Base-by-base conservation (phyloP, 2,329 filamentous ascomycete genomes). In the Geosmithia putterillii region DNA sequence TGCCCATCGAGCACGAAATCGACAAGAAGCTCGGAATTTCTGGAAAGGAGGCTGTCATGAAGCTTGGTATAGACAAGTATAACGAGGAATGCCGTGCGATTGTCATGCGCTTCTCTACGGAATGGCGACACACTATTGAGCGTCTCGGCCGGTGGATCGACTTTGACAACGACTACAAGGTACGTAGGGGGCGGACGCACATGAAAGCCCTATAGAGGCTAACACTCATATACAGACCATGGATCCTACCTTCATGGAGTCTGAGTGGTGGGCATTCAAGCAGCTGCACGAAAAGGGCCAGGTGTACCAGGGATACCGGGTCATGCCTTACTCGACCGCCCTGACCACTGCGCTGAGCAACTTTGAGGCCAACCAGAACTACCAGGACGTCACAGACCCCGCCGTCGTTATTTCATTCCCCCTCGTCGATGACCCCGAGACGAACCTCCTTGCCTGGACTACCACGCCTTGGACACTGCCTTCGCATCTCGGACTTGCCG, bases 91-190 rank as follows among this genome's bases (percentile, higher is more conserved):
- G 90, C 62, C 77, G 83, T 48, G 80, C 86, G 48, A 95, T 95
- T 60, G 90, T 95, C 52, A 94, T 95, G 86, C 78, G 85, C 55
- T 95, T 84, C 59, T 79, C 87, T 10, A 63, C 72, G 15, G 90
- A 95, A 61, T 96, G 90, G 90, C 78, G 87, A 54, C 68, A 79
- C 49, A 94, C 87, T 21, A 84, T 95, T 54, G 87, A 94, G 57
- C 74, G 90, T 48, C 66, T 96, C 36, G 90, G 90, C 45, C 82
- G 90, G 45, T 96, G 90, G 90, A 92, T 95, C 54, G 90, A 95
- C 64, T 95, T 96, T 54, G 90, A 96, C 63, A 92, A 94, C 54
- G 87, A 95, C 61, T 95, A 94, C 71, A 95, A 95, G 78, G 80
- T 80, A 55, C 50, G 58, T 10, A 8, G 28, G 18, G 17, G 23